Percentiles rank a stretch among this genome's conserved stretches.
These are phyloP conservation scores for Clausena lansium DNA, from an alignment of 345 rosid species.

Conservation along the genomic window DNA sequence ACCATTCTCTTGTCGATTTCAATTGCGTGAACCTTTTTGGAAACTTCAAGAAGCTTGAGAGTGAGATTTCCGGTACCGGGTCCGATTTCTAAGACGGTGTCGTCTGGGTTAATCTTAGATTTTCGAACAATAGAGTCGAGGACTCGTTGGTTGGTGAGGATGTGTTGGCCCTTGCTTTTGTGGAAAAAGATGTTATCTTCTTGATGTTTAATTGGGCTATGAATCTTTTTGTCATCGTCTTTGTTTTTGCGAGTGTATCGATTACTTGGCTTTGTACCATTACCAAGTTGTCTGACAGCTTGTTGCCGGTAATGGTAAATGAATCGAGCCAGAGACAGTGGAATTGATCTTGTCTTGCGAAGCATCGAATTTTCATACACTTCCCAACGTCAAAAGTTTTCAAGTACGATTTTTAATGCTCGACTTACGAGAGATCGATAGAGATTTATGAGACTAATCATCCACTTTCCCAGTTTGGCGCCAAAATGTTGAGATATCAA, in stretches of 20 bases:
- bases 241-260: constrained; percentile 11
- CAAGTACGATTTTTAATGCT: neutral
- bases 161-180: constrained; percentile 92
- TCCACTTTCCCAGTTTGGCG: neutral
- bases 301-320: constrained; percentile 14
- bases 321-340: constrained; percentile 13
- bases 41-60: constrained; percentile 63
- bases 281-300: constrained; percentile 21
- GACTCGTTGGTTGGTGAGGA: constrained; percentile 75
- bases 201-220: constrained; percentile 18
- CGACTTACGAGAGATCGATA: neutral
- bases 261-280: constrained; percentile 26
- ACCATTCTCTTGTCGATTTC: constrained; percentile 86
- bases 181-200: constrained; percentile 38
- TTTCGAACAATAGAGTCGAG: constrained; percentile 66
- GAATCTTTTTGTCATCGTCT: constrained; percentile 3
- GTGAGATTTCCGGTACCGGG: constrained; percentile 96
- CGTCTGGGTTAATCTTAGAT: constrained; percentile 48
- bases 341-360: constrained; percentile 10
- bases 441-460: neutral
- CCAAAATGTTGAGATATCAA: neutral
- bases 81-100: constrained; percentile 82
- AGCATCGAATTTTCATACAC: constrained; percentile 11
- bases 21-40: constrained; percentile 59
- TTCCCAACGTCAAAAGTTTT: neutral